These are phyloP conservation scores for Colletotrichum sp. DNA, from an alignment of 2,329 filamentous ascomycete genomes.

Conservation along the genomic window DNA sequence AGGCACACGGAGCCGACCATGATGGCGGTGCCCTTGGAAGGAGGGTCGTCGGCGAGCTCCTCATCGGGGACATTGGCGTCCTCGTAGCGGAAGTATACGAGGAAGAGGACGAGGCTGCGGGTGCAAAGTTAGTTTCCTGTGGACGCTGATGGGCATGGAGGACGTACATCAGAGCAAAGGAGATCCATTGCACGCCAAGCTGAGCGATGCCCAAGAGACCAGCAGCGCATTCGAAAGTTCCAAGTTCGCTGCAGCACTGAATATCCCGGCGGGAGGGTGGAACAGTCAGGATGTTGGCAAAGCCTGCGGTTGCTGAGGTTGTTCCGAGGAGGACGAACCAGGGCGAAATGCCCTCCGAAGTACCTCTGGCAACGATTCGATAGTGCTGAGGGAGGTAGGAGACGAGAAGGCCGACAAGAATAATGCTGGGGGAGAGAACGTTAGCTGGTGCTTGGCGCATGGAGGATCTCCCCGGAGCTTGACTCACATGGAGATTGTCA, in stretches of 20 bases:
- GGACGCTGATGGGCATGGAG: neutral
- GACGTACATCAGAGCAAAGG: slow-evolving; percentile 87
- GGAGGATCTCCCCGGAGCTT: neutral
- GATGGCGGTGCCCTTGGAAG: slow-evolving; percentile 80
- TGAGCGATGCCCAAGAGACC: slow-evolving; percentile 89
- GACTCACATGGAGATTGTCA: slow-evolving; percentile 60
- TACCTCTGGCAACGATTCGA: slow-evolving; percentile 84
- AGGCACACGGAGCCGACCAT: slow-evolving; percentile 75
- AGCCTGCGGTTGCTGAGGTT: slow-evolving; percentile 84
- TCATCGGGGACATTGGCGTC: slow-evolving; percentile 54
- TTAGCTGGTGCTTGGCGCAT: slow-evolving; percentile 20
- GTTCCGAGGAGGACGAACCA: slow-evolving; percentile 95
- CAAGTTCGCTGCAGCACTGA: slow-evolving; percentile 83
- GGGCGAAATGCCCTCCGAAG: slow-evolving; percentile 92
- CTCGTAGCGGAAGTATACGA: slow-evolving; percentile 86
- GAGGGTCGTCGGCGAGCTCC: slow-evolving; percentile 55
- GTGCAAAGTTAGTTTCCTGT: neutral
- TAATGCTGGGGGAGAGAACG: slow-evolving; percentile 53
- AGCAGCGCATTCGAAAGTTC: slow-evolving; percentile 81
- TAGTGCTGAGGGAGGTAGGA: slow-evolving; percentile 96
- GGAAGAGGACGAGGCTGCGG: slow-evolving; percentile 83
- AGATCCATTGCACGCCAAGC: slow-evolving; percentile 89
- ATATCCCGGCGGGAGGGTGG: slow-evolving; percentile 85
- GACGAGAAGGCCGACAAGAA: slow-evolving; percentile 85
- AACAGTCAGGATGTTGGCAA: slow-evolving; percentile 90